phyloP scores from a whole-genome alignment of 1,139 yeast genomes.

The Magnusiomyces suaveolens region DNA sequence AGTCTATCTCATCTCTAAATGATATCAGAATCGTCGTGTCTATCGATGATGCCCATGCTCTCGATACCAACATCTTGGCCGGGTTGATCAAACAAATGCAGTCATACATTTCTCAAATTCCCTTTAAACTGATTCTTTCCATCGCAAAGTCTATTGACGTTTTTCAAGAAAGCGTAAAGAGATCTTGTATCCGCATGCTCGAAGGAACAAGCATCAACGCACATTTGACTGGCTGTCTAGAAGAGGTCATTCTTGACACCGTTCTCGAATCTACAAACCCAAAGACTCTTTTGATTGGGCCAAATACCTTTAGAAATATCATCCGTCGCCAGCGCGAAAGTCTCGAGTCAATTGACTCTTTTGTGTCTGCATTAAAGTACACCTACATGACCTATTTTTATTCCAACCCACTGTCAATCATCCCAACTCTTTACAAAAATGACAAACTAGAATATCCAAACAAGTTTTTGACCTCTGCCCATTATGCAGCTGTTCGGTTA shows the following conservation, averaged over 20 bases:
- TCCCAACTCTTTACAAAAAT: conserved; percentile 34
- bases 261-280: conserved; percentile 13
- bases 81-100: conserved; percentile 43
- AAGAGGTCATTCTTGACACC: conserved; percentile 17
- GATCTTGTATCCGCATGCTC: conserved; percentile 24
- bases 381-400: conserved; percentile 63
- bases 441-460: not conserved
- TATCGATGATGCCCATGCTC: conserved; percentile 58
- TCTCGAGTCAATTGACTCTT: conserved; percentile 40
- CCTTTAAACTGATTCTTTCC: conserved; percentile 44
- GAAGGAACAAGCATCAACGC: conserved; percentile 24
- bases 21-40: conserved; percentile 37
- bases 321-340: conserved; percentile 24
- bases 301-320: conserved; percentile 19
- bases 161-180: conserved; percentile 37
- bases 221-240: conserved; percentile 14
- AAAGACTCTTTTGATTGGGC: conserved; percentile 23
- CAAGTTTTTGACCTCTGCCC: not conserved
- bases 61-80: conserved; percentile 43
- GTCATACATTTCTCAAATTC: conserved; percentile 30
- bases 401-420: conserved; percentile 55
- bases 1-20: conserved; percentile 14
- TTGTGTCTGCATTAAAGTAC: conserved; percentile 47
- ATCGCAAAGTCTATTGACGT: conserved; percentile 43
- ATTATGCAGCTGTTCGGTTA: not conserved